Percentiles rank a stretch among this genome's conserved stretches.
Conservation (phyloP, 306 rosid species). For the Arachis stenosperma region DNA sequence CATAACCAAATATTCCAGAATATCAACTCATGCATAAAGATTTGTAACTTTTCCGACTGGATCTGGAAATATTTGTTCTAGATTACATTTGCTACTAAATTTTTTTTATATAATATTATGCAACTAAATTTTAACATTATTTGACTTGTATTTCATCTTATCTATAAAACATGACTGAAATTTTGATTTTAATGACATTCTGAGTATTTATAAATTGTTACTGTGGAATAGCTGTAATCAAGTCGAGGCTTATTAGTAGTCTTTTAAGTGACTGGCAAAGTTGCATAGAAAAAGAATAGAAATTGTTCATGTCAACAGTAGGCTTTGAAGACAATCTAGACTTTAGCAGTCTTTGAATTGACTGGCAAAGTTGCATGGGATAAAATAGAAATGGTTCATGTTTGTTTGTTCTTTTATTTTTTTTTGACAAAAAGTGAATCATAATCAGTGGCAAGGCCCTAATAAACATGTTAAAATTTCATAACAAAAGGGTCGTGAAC, state of each 20-base stretch:
- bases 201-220: background rate
- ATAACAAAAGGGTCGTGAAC: background rate
- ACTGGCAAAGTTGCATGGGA: background rate
- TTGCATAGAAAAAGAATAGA: background rate
- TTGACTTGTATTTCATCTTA: background rate
- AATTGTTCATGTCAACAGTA: background rate
- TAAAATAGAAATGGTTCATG: background rate
- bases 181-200: background rate
- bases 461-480: no score
- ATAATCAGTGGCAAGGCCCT: background rate
- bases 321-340: background rate
- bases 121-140: background rate
- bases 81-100: background rate
- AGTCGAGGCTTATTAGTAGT: background rate
- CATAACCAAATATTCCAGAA: constrained; percentile 6
- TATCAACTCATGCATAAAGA: background rate
- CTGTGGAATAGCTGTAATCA: background rate
- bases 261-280: constrained; percentile 2
- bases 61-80: background rate
- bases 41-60: background rate
- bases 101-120: background rate
- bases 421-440: background rate
- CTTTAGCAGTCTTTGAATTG: background rate
- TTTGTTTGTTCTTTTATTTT: no score
- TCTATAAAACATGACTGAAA: background rate